Conservation (phyloP, 192 early-diverging fungal species). For the Phlyctochytrium planicorne region DNA sequence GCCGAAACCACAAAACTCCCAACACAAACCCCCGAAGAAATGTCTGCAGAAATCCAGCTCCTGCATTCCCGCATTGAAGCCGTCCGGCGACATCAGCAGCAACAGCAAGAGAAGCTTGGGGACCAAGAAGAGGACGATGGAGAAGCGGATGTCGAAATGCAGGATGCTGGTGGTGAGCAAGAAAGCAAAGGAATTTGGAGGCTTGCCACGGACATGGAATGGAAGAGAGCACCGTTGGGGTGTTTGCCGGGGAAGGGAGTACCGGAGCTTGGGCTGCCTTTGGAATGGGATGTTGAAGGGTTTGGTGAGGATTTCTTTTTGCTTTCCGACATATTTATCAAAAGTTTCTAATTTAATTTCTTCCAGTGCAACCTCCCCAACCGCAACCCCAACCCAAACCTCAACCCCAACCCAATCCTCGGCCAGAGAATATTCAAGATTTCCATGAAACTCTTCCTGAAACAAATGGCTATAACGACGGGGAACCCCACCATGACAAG, state of each 20-base stretch:
- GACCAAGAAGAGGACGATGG: neutral
- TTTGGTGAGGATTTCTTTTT: too few species aligned
- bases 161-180: neutral
- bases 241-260: slow-evolving; percentile 20
- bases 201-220: slow-evolving; percentile 4
- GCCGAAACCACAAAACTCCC: neutral
- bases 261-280: slow-evolving; percentile 7
- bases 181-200: slow-evolving; percentile 7
- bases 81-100: neutral
- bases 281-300: slow-evolving; percentile 10
- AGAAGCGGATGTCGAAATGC: neutral
- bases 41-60: neutral
- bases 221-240: slow-evolving; percentile 15
- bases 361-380: too few species aligned
- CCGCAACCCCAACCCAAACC: too few species aligned
- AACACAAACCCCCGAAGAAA: neutral
- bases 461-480: too few species aligned
- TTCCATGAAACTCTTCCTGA: too few species aligned
- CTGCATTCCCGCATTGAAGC: neutral
- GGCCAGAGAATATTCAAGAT: too few species aligned
- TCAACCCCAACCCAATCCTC: too few species aligned
- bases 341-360: too few species aligned
- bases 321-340: too few species aligned
- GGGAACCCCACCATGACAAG: too few species aligned
- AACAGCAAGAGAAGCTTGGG: neutral